Conservation (phyloP, 441 rosid genomes). For the Gossypium lobatum region DNA sequence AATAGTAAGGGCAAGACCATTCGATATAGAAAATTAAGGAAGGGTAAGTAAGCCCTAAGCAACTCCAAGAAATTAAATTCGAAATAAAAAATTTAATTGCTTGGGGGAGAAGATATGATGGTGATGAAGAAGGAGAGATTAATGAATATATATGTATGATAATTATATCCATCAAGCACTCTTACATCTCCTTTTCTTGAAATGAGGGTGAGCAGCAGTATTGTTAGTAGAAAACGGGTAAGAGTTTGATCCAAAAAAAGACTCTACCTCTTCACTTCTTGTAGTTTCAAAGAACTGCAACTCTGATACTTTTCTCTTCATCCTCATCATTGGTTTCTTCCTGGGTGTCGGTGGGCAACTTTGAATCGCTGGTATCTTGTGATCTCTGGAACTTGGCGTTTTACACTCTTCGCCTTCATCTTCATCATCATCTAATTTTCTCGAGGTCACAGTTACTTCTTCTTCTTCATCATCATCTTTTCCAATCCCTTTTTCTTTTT, state of each 20-base stretch:
- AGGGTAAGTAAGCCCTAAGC: neutral
- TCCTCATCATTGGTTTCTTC: slow-evolving; percentile 24
- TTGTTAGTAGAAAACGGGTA: neutral
- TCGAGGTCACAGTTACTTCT: neutral
- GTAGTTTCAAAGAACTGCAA: slow-evolving; percentile 37
- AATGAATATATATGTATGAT: too few relatives aligned
- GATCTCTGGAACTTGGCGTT: slow-evolving; percentile 41
- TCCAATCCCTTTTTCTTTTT: neutral
- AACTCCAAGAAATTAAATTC: neutral
- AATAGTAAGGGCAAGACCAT: neutral
- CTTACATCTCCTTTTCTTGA: slow-evolving; percentile 37
- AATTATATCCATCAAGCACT: slow-evolving; percentile 30
- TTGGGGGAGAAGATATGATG: neutral
- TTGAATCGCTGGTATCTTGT: slow-evolving; percentile 35
- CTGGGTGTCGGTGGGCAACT: slow-evolving; percentile 59
- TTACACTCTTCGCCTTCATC: slow-evolving; percentile 34
- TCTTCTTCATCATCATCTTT: neutral
- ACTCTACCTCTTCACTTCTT: slow-evolving; percentile 43
- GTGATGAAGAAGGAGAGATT: neutral
- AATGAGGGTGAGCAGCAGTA: slow-evolving; percentile 3
- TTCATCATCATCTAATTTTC: neutral
- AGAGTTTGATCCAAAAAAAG: slow-evolving; percentile 33
- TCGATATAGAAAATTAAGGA: neutral
- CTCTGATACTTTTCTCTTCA: slow-evolving; percentile 31
- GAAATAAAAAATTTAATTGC: neutral